A percentile compares a stretch with the other conserved stretches of the same genome.
These are phyloP conservation scores for Botryotinia narcissicola DNA, from an alignment of 2,329 filamentous ascomycete species.

Conservation along the genomic window DNA sequence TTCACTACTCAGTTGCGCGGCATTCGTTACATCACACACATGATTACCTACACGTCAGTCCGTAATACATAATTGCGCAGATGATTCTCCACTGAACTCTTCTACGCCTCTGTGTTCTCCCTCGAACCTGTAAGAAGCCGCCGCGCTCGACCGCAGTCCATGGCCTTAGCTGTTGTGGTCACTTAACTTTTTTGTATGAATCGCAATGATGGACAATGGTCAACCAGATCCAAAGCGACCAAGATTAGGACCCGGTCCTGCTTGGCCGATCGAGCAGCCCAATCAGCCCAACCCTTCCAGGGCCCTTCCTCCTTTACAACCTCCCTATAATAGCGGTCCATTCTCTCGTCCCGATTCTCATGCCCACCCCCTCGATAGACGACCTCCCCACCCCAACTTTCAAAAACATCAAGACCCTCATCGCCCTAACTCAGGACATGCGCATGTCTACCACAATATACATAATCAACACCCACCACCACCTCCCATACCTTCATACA, in stretches of 20 bases:
- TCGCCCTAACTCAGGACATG: slow-evolving; percentile 33
- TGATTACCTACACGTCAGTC: slow-evolving; percentile 33
- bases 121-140: slow-evolving; percentile 39
- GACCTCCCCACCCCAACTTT: slow-evolving; percentile 47
- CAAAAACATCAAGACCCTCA: slow-evolving; percentile 35
- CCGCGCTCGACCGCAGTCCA: slow-evolving; percentile 38
- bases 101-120: slow-evolving; percentile 32
- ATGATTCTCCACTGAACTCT: slow-evolving; percentile 34
- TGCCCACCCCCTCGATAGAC: slow-evolving; percentile 29
- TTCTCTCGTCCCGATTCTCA: slow-evolving; percentile 16
- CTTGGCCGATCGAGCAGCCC: slow-evolving; percentile 22
- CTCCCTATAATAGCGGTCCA: slow-evolving; percentile 41
- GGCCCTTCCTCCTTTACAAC: slow-evolving; percentile 44
- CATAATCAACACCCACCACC: slow-evolving; percentile 41
- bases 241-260: slow-evolving; percentile 45
- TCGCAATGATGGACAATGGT: slow-evolving; percentile 55
- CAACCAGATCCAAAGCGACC: slow-evolving; percentile 59
- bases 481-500: slow-evolving; percentile 40
- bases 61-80: slow-evolving; percentile 34
- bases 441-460: slow-evolving; percentile 32
- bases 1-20: slow-evolving; percentile 23
- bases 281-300: slow-evolving; percentile 38
- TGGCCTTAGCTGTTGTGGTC: slow-evolving; percentile 40
- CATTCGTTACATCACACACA: slow-evolving; percentile 31
- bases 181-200: slow-evolving; percentile 44